phyloP scores from a whole-genome alignment of 345 rosid genomes.

The Lenwebbia sp. region DNA sequence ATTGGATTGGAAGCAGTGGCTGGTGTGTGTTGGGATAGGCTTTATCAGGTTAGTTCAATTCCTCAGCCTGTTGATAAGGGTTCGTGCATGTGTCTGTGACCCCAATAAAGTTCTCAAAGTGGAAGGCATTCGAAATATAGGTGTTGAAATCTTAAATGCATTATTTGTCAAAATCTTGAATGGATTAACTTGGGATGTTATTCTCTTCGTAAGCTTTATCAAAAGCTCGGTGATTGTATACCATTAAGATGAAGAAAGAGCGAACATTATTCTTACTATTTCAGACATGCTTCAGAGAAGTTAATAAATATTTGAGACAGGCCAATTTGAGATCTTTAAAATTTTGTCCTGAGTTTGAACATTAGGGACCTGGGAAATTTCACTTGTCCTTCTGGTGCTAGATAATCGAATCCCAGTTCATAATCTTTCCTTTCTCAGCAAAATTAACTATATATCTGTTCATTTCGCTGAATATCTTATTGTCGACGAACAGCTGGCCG shows the following conservation, averaged over 20 bases:
- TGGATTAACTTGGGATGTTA: neutral
- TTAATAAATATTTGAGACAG: neutral
- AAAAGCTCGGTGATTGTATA: neutral
- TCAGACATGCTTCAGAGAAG: neutral
- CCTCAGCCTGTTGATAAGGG: neutral
- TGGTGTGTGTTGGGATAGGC: constrained; percentile 56
- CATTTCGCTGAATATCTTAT: neutral
- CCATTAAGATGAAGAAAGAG: neutral
- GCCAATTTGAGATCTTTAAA: neutral
- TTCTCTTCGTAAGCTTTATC: neutral
- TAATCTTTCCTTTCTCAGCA: neutral
- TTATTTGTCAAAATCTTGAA: neutral
- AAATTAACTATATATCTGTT: neutral
- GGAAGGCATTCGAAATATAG: neutral
- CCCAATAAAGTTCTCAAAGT: neutral
- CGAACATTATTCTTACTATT: neutral
- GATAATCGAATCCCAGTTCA: neutral
- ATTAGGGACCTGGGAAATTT: neutral
- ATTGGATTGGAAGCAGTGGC: constrained; percentile 40
- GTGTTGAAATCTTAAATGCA: neutral
- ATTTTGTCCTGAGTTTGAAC: neutral
- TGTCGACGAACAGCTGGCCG: constrained; percentile 63
- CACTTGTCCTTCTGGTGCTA: neutral
- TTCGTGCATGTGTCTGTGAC: neutral
- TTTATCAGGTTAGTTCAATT: constrained; percentile 52